phyloP scores from a whole-genome alignment of 345 rosid genomes.

The Viola odorata region DNA sequence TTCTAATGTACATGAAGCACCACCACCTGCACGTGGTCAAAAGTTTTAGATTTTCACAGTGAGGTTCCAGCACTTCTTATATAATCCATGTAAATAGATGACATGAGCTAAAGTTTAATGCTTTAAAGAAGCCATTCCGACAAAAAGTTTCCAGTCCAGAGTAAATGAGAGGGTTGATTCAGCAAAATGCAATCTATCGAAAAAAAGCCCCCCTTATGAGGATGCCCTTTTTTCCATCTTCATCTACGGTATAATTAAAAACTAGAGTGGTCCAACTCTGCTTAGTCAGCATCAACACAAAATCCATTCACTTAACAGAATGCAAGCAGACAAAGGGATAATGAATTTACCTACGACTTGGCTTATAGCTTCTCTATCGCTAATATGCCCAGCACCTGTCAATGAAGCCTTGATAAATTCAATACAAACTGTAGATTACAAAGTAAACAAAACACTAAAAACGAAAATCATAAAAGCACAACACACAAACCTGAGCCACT shows the following conservation, averaged over 20 bases:
- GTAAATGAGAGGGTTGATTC: too few species aligned
- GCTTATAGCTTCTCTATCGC: constrained; percentile 37
- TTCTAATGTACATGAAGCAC: constrained; percentile 73
- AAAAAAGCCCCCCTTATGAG: too few species aligned
- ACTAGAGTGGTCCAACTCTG: background rate
- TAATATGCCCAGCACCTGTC: constrained; percentile 25
- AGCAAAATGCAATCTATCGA: background rate
- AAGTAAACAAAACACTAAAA: background rate
- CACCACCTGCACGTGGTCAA: constrained; percentile 35
- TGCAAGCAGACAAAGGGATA: background rate
- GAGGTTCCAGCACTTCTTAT: background rate
- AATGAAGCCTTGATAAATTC: constrained; percentile 2
- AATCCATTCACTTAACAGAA: background rate
- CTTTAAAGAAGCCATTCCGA: too few species aligned
- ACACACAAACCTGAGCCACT: constrained; percentile 50
- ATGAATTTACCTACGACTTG: constrained; percentile 42
- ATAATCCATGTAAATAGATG: too few species aligned
- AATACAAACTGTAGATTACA: constrained; percentile 1
- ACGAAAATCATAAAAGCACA: background rate
- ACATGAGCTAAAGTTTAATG: too few species aligned
- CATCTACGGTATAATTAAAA: background rate
- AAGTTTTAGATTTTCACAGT: background rate
- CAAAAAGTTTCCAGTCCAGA: too few species aligned
- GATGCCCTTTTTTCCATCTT: too few species aligned
- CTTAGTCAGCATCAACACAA: background rate